Evolutionary conservation across 768 basidiomycete genomes (phyloP), one percentile per base, ranked within the genome.

Genomic region (Tylopilus rubrobrunneus): DNA sequence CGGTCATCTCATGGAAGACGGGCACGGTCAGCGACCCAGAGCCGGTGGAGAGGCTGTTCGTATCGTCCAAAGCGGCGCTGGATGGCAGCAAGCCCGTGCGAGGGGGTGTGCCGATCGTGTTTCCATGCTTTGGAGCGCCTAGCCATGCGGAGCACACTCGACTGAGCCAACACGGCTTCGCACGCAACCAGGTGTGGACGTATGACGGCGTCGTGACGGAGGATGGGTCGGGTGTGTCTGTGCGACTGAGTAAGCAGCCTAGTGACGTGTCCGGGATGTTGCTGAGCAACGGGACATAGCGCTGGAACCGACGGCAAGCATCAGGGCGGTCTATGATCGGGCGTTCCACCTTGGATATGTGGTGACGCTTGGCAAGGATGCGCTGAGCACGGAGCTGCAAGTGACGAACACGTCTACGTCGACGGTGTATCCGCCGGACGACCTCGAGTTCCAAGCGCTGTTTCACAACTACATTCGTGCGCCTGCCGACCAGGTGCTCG

Each of bases 121-220:
- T 93, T 69, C 86, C 88, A 41, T 92, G 89, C 73, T 98, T 98
- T 64, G 95, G 96, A 4, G 76, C 89, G 0, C 91, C 96, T 2
- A 79, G 77, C 17, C 87, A 85, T 68, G 79, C 78, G 27, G 89
- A 85, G 46, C 90, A 94, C 68, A 60, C 68, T 21, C 80, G 79
- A 44, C 75, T 99, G 6, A 52, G 76, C 6, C 94, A 97, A 69
- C 97, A 98, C 68, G 97, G 97, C 0, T 98, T 96, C 66, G 96
- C 92, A 6, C 76, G 97, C 40, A 92, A 76, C 57, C 78, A 82
- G 36, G 67, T 63, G 29, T 98, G 97, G 97, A 71, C 73, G 14
- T 85, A 85, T 65, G 81, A 83, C 56, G 69, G 74, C 42, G 72
- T 81, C 12, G 75, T 89, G 23, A 76, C 78, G 76, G 88, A 92